Evolutionary conservation across 345 rosid species (phyloP), one percentile per base, ranked within the genome.

Genomic region (Geranium rotundifolium): DNA sequence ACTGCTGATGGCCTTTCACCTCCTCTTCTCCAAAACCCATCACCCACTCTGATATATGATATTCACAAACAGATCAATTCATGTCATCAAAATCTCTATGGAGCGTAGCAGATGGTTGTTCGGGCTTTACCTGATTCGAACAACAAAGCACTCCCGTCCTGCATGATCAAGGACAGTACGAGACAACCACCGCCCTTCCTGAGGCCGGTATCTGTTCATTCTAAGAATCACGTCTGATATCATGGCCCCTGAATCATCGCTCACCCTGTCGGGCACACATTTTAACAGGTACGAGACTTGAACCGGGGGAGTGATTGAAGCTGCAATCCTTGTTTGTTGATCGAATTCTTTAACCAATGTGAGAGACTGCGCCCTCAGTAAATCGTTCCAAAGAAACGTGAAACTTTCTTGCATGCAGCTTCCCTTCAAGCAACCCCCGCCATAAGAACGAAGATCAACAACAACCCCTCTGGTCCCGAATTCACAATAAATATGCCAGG

Each of bases 131-230:
- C 98, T 73, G 37, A 85, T 75, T 34, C 93, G 83, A 55, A 85
- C 79, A 62, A 87, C 87, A 17, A 92, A 92, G 66, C 93, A 89
- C 71, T 87, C 96, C 62, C 93, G 78, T 3, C 96, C 95, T 0
- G 87, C 83, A 63, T 89, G 95, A 75, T 92, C 96, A 71, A 89
- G 95, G 59, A 89, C 93, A 0, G 98, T 92, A 7, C 93, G 83
- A 4, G 98, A 84, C 65, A 92, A 74, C 98, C 98, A 92, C 63
- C 98, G 76, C 56, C 98, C 98, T 76, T 89, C 90, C 65, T 92
- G 96, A 61, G 96, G 90, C 49, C 70, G 73, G 58, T 81, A 87
- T 54, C 73, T 70, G 68, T 85, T 92, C 70, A 80, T 74, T 64
- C 77, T 84, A 75, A 89, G 78, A 67, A 89, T 69, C 19, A 84